Conservation (phyloP, 805 yeast species). For the Cyberlindnera xylosilytica region DNA sequence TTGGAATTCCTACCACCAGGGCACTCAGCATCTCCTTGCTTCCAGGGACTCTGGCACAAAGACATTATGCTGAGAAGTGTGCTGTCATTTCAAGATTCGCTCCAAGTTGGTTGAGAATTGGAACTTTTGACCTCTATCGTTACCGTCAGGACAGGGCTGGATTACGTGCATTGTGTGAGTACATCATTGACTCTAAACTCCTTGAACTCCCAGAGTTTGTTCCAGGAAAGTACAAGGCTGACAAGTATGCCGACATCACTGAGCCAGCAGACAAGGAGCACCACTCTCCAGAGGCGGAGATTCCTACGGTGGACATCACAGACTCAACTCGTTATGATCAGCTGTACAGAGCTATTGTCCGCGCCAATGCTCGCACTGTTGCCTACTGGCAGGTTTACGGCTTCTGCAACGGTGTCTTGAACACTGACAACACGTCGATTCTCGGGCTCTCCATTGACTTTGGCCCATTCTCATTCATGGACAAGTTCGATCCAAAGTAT, state of each 20-base stretch:
- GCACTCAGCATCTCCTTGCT: conserved; percentile 70
- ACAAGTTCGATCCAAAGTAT: conserved; percentile 72
- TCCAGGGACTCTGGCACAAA: conserved; percentile 74
- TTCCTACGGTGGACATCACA: conserved; percentile 25
- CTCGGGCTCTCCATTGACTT: conserved; percentile 86
- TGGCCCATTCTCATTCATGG: conserved; percentile 94
- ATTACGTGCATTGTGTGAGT: conserved; percentile 62
- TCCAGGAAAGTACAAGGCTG: conserved; percentile 23
- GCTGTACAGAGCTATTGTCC: conserved; percentile 66
- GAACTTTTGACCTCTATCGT: conserved; percentile 81
- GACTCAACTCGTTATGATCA: conserved; percentile 60
- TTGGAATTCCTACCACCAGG: conserved; percentile 85
- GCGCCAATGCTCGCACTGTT: conserved; percentile 71
- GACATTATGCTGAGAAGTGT: conserved; percentile 72
- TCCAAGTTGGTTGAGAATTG: conserved; percentile 81
- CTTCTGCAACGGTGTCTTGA: conserved; percentile 88
- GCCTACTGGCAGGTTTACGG: conserved; percentile 93
- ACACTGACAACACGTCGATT: conserved; percentile 92
- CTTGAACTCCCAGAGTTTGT: conserved; percentile 34
- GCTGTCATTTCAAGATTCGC: conserved; percentile 86
- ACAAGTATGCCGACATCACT: conserved; percentile 22
- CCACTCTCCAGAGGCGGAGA: conserved; percentile 5
- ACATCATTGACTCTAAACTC: conserved; percentile 58
- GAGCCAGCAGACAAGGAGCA: conserved; percentile 20
- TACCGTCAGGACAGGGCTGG: conserved; percentile 69